Conservation (phyloP, 352 stramenopile genomes). For the Pythium sukuiense region DNA sequence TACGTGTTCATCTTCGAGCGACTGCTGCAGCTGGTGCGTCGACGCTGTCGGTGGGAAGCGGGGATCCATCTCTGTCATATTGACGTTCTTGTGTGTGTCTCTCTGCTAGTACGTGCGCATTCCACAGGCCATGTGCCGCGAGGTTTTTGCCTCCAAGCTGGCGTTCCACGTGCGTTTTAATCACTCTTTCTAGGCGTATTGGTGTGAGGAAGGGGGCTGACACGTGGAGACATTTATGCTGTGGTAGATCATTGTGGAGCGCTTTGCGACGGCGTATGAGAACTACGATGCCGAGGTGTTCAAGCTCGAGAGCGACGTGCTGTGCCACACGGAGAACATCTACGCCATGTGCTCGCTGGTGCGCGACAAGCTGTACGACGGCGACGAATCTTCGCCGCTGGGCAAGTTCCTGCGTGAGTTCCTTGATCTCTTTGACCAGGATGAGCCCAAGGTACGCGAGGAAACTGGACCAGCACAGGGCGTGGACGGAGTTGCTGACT, state of each 20-base stretch:
- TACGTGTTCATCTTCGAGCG: slow-evolving; percentile 68
- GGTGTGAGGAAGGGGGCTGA: not conserved
- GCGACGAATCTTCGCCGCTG: slow-evolving; percentile 33
- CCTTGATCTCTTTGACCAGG: slow-evolving; percentile 47
- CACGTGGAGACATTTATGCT: not conserved
- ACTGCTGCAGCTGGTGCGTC: slow-evolving; percentile 54
- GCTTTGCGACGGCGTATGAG: slow-evolving; percentile 54
- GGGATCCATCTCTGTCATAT: not conserved
- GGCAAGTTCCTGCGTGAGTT: slow-evolving; percentile 52
- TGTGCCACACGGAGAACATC: slow-evolving; percentile 58
- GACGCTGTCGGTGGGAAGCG: not conserved
- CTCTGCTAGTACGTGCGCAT: slow-evolving; percentile 28
- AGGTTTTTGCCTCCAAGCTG: slow-evolving; percentile 60
- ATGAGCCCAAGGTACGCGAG: slow-evolving; percentile 56
- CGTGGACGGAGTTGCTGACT: not conserved
- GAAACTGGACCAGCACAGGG: not conserved
- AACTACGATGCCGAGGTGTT: slow-evolving; percentile 60
- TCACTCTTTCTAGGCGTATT: not conserved
- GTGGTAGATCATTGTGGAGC: slow-evolving; percentile 54
- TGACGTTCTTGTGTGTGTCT: not conserved
- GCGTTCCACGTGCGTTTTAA: slow-evolving; percentile 51
- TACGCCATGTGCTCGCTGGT: slow-evolving; percentile 52
- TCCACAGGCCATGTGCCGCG: slow-evolving; percentile 29
- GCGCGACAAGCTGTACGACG: slow-evolving; percentile 39
- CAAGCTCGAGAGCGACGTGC: slow-evolving; percentile 65